Evolutionary conservation across 176 grass and related monocot species (phyloP).

Genomic region (Oropetium thomaeum): DNA sequence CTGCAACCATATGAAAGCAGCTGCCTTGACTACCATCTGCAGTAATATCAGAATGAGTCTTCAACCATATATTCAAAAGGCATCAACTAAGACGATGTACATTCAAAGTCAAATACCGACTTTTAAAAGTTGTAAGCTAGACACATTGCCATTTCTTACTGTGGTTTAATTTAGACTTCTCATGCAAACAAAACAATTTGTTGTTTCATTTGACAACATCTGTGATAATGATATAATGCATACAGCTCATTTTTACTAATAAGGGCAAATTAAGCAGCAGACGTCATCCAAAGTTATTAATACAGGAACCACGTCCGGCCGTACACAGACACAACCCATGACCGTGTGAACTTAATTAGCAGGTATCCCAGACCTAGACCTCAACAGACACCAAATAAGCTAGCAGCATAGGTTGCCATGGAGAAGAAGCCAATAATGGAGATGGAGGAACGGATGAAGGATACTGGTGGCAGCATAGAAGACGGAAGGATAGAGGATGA

Average conservation of each 20-base stretch:
- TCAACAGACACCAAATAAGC: neutral
- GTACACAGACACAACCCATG: neutral
- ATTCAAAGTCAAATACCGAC: neutral
- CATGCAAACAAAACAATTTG: too few relatives aligned
- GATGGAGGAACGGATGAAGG: neutral
- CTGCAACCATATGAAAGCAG: neutral
- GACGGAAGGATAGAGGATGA: constrained; percentile 43
- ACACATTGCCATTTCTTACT: too few relatives aligned
- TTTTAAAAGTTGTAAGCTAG: neutral
- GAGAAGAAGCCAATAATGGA: constrained; percentile 6
- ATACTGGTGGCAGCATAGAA: constrained; percentile 20
- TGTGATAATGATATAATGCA: neutral
- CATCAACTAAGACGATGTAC: neutral
- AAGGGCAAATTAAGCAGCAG: neutral
- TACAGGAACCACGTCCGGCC: neutral
- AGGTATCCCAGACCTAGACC: too few relatives aligned
- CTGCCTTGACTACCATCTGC: neutral
- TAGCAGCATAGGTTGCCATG: neutral
- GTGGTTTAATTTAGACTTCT: too few relatives aligned
- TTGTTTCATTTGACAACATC: too few relatives aligned
- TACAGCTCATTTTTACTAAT: neutral
- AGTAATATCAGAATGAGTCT: neutral
- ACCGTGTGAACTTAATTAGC: too few relatives aligned
- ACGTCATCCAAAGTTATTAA: constrained; percentile 10
- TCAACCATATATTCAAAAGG: neutral